Base-by-base conservation (phyloP, 805 yeast species). In the Brettanomyces custersianus region DNA sequence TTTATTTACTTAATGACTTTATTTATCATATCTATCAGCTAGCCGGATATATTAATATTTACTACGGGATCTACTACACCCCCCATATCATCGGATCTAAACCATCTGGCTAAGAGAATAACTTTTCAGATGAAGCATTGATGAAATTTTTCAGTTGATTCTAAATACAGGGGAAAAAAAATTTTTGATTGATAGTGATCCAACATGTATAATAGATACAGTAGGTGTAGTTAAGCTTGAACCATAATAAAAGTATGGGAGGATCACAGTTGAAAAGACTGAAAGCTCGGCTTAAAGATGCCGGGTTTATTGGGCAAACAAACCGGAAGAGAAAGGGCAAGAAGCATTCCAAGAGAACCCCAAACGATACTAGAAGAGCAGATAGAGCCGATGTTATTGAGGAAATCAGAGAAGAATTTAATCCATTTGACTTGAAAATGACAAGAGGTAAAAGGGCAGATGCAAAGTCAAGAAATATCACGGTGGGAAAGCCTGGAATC, bases 191-290 rank as follows among this genome's bases (percentile, higher is more conserved):
- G n/a, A n/a, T n/a, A n/a, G n/a, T n/a, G n/a, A n/a, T n/a, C n/a
- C n/a, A n/a, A n/a, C n/a, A n/a, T n/a, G n/a, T n/a, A n/a, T n/a
- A n/a, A n/a, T n/a, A n/a, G n/a, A n/a, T n/a, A n/a, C n/a, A n/a
- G n/a, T n/a, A n/a, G n/a, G n/a, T n/a, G n/a, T n/a, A n/a, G n/a
- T n/a, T n/a, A n/a, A n/a, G n/a, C n/a, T n/a, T n/a, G 13, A 21
- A n/a, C n/a, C n/a, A 15, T n/a, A n/a, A n/a, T n/a, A n/a, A n/a
- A n/a, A n/a, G n/a, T n/a, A 34, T 34, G 37, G 37, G 32, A 11
- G 94, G 94, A 19, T 84, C 95, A 12, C 96, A 88, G 63, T 65
- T 88, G 43, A 87, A 86, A 55, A 77, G 74, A 63, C 69, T 87
- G 37, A 86, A 81, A 49, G 88, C 77, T 34, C 76, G 86, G 2